Conservation (phyloP, 208 protist species). For the Naegleria fowleri region DNA sequence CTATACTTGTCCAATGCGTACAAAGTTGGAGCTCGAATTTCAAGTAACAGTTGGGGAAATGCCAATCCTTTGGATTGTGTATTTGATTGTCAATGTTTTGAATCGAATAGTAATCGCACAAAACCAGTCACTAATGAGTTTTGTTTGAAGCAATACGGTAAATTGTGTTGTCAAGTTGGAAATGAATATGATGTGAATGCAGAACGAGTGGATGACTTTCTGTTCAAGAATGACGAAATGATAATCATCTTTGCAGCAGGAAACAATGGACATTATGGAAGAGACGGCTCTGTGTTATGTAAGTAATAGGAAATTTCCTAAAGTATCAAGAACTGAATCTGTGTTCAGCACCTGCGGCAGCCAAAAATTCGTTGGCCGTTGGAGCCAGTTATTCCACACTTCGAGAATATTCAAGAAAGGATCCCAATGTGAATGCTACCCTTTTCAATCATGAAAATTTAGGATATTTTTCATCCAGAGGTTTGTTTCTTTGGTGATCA, state of each 20-base stretch:
- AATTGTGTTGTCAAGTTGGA: neutral
- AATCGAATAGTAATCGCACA: neutral
- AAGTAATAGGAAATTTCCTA: no score
- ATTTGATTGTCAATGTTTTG: neutral
- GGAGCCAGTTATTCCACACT: neutral
- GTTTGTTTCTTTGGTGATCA: no score
- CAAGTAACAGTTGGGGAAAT: constrained; percentile 50
- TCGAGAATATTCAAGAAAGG: neutral
- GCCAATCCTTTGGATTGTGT: neutral
- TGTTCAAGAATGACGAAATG: neutral
- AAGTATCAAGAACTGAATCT: no score
- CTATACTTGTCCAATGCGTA: constrained; percentile 40
- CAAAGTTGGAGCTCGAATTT: constrained; percentile 59
- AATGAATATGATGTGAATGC: neutral
- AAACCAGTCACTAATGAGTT: neutral
- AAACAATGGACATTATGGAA: constrained; percentile 43
- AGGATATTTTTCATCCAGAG: neutral
- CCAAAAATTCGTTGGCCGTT: neutral
- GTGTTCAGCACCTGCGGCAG: neutral
- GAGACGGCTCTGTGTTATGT: neutral
- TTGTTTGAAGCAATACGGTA: neutral
- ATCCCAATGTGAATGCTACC: neutral
- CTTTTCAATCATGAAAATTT: neutral
- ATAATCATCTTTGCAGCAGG: constrained; percentile 47
- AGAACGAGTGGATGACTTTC: neutral